A percentile compares a stretch with the other conserved stretches of the same genome.
Evolutionary conservation across 495 filamentous ascomycete species (phyloP).

Genomic region (Haplographium delicatum): DNA sequence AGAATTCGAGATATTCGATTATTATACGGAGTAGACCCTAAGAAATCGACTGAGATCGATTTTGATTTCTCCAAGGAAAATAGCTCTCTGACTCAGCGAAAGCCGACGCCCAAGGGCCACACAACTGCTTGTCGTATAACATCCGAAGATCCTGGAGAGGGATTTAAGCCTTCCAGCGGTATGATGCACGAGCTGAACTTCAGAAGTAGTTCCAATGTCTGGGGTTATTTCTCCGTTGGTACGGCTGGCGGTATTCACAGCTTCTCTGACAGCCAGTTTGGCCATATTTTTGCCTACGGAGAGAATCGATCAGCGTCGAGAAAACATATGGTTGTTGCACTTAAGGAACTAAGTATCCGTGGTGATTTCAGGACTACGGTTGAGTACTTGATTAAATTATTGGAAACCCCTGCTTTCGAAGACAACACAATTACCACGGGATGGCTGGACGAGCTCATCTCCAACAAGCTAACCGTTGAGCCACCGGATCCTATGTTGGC

Average conservation of each 20-base stretch:
- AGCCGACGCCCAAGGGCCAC: constrained; percentile 91
- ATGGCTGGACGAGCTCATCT: constrained; percentile 98
- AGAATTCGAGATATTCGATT: constrained; percentile 93
- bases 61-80: constrained; percentile 90
- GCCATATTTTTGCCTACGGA: constrained; percentile 98
- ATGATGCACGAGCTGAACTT: constrained; percentile 99
- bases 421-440: constrained; percentile 99
- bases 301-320: constrained; percentile 92
- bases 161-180: constrained; percentile 98
- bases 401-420: constrained; percentile 97
- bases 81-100: constrained; percentile 77
- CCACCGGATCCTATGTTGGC: constrained; percentile 88
- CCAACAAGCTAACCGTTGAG: constrained; percentile 95
- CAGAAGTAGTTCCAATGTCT: constrained; percentile 95
- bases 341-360: constrained; percentile 99
- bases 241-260: constrained; percentile 95
- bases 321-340: constrained; percentile 98
- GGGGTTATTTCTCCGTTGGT: constrained; percentile 99
- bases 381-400: constrained; percentile 97
- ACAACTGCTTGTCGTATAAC: constrained; percentile 99
- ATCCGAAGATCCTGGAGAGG: constrained; percentile 97
- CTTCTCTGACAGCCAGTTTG: constrained; percentile 98
- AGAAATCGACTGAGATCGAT: constrained; percentile 81
- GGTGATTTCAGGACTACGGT: constrained; percentile 98
- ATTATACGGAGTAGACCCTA: constrained; percentile 92